Evolutionary conservation across 768 basidiomycete species (phyloP), one percentile per base, ranked within the genome.

Genomic region (Pleurotus tuber-regium): DNA sequence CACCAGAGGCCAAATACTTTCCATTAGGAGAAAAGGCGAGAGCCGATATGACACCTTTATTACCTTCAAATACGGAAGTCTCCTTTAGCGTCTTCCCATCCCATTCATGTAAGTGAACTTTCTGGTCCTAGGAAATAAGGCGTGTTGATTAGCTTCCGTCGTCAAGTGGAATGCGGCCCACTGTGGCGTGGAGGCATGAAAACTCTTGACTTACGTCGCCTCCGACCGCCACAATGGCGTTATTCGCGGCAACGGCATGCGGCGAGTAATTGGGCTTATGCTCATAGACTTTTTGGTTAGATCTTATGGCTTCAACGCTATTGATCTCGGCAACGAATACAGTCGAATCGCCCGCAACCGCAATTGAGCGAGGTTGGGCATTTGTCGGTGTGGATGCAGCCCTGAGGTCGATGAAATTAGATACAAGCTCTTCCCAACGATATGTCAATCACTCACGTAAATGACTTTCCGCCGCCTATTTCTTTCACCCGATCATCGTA

Each of bases 11-110:
- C 9, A 98, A 74, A 30, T 83, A 68, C 18, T 69, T 72, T 0
- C 88, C 89, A 64, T 96, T 84, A 0, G 84, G 81, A 0, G 91
- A 89, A 69, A 97, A 88, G 0, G 89, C 80, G 4, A 98, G 65
- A 1, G 83, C 83, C 35, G 84, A 85, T 16, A 98, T 72, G 5
- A 80, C 70, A 11, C 84, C 88, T 57, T 79, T 80, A 64, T 88
- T 87, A 26, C 82, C 83, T 55, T 86, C 83, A 7, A 89, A 70
- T 2, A 79, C 71, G 0, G 67, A 78, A 24, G 62, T 65, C 62
- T 87, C 84, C 41, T 72, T 79, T 51, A 92, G 62, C 1, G 73
- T 58, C 54, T 79, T 82, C 0, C 84, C 86, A 53, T 86, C 80
- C 85, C 89, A 91, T 21, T 78, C 68, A 57, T 86, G 82, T 24